phyloP scores from a whole-genome alignment of 805 yeast genomes.

The Dipodascus geniculatus region DNA sequence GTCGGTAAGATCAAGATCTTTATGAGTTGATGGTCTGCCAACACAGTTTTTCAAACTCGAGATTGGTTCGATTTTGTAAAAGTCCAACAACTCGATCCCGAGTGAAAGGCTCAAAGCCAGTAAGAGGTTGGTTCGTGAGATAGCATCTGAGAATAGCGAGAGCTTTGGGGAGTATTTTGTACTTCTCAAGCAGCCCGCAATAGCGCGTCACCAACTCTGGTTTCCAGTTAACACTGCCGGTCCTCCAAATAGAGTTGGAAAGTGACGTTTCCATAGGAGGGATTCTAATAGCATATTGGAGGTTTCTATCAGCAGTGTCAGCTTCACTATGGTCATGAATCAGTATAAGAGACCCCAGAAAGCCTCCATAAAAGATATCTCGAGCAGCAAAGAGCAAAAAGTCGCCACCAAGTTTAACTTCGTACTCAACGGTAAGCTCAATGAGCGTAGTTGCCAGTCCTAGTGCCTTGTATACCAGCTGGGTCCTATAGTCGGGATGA shows the following conservation, averaged over 20 bases:
- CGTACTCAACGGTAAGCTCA: neutral
- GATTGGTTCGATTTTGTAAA: neutral
- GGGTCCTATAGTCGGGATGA: neutral
- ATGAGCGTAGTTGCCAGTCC: neutral
- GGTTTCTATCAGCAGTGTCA: neutral
- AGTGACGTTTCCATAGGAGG: neutral
- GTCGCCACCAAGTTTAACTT: neutral
- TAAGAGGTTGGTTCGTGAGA: neutral
- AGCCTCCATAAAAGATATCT: slow-evolving; percentile 1
- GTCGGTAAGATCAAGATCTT: neutral
- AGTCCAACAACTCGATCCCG: neutral
- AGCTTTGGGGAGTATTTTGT: neutral
- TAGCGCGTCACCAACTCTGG: neutral
- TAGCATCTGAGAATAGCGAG: neutral
- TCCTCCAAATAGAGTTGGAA: neutral
- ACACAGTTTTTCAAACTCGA: neutral
- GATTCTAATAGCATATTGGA: neutral
- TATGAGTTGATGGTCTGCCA: neutral
- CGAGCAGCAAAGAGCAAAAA: neutral
- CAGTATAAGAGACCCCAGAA: neutral
- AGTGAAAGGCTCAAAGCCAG: neutral
- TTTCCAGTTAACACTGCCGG: neutral
- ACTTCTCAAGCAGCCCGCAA: neutral
- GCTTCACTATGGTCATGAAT: neutral
- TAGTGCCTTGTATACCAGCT: neutral